A percentile compares a stretch with the other conserved stretches of the same genome.
phyloP scores from a whole-genome alignment of 805 yeast species.

The Yarrowia sp. region DNA sequence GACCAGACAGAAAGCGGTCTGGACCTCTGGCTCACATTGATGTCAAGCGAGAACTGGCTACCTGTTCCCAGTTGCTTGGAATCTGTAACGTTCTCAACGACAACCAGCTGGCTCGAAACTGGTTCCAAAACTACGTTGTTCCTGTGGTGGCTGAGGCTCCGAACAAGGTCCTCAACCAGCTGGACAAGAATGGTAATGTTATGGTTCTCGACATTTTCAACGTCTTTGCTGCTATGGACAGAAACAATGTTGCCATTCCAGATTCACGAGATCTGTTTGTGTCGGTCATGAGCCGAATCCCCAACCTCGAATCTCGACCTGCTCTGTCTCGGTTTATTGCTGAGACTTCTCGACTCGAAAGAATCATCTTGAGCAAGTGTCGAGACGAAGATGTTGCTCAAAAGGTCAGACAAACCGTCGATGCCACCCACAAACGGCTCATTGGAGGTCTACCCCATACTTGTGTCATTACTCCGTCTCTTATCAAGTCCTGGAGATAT shows the following conservation, averaged over 20 bases:
- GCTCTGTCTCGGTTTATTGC: neutral
- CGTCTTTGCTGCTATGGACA: neutral
- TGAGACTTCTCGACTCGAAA: neutral
- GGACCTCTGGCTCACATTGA: neutral
- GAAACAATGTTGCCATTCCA: neutral
- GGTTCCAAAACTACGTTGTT: conserved; percentile 12
- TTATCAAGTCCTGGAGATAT: conserved; percentile 8
- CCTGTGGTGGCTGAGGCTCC: neutral
- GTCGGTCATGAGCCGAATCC: neutral
- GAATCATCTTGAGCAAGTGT: neutral
- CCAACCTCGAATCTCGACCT: neutral
- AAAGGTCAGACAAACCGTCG: neutral
- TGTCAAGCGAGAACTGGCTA: neutral
- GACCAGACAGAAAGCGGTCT: neutral
- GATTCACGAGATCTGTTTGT: neutral
- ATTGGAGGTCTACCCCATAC: conserved; percentile 12
- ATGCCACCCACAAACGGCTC: neutral
- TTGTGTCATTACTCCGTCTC: neutral
- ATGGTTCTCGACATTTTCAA: neutral
- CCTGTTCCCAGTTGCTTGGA: neutral
- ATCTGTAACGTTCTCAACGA: neutral
- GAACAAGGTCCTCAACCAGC: neutral
- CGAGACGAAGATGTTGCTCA: neutral
- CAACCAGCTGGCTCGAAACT: neutral
- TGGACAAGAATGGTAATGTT: neutral